Percentiles rank a stretch among this genome's conserved stretches.
Conservation (phyloP, 805 yeast species). For the Scheffersomyces amazonensis region DNA sequence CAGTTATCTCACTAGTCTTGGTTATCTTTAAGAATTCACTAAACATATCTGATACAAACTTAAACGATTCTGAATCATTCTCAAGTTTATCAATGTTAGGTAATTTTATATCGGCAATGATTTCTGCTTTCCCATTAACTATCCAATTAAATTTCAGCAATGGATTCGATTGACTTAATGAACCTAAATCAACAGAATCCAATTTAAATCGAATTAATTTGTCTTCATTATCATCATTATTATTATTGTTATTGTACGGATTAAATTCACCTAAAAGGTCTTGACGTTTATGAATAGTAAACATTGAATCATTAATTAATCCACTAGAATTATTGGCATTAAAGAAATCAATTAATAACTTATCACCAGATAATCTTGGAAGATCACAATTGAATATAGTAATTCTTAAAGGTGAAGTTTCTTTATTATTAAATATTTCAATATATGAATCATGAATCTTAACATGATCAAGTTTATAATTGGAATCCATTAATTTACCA, state of each 20-base stretch:
- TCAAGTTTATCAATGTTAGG: conserved; percentile 45
- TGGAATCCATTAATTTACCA: conserved; percentile 21
- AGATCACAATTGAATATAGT: conserved; percentile 65
- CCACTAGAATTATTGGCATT: conserved; percentile 72
- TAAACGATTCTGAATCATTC: conserved; percentile 18
- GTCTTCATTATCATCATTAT: conserved; percentile 21
- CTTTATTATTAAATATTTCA: conserved; percentile 25
- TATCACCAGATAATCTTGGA: conserved; percentile 55
- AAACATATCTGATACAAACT: conserved; percentile 23
- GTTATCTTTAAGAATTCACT: conserved; percentile 22
- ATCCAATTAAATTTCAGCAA: conserved; percentile 66
- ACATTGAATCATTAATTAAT: conserved; percentile 69
- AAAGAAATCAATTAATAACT: conserved; percentile 63
- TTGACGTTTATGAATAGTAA: conserved; percentile 75
- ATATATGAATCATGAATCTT: conserved; percentile 53
- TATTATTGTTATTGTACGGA: conserved; percentile 20
- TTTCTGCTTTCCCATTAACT: conserved; percentile 64
- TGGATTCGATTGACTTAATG: conserved; percentile 20
- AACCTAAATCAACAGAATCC: conserved; percentile 39
- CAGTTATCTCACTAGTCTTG: background rate
- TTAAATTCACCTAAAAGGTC: conserved; percentile 22
- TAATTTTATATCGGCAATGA: conserved; percentile 69
- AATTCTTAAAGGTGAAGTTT: conserved; percentile 40
- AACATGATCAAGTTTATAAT: conserved; percentile 33
- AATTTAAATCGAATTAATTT: conserved; percentile 36